These are phyloP conservation scores for Phytophthora sojae DNA, from an alignment of 352 stramenopile species.

Conservation along the genomic window DNA sequence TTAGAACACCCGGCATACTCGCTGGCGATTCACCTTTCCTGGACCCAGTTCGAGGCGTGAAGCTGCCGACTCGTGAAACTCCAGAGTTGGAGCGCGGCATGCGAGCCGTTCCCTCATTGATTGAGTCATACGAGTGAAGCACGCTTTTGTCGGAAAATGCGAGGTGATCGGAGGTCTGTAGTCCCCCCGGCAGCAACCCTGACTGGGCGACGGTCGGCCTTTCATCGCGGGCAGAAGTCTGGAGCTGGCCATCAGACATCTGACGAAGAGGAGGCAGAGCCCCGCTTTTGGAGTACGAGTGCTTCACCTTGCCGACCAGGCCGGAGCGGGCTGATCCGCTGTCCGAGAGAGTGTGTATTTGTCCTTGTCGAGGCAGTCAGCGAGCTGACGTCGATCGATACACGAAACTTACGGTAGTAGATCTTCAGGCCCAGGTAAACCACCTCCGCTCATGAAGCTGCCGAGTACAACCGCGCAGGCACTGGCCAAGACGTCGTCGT, in stretches of 20 bases:
- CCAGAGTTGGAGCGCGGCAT: not conserved
- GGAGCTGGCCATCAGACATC: slow-evolving; percentile 24
- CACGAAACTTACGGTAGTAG: slow-evolving; percentile 9
- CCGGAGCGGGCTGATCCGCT: slow-evolving; percentile 14
- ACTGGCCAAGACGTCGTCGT: slow-evolving; percentile 5
- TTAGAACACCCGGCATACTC: not conserved
- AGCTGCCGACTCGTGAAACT: slow-evolving; percentile 15
- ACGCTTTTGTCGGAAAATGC: not conserved
- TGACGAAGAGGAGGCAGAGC: slow-evolving; percentile 30
- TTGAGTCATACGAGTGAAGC: slow-evolving; percentile 4
- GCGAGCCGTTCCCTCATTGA: slow-evolving; percentile 1
- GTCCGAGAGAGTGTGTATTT: not conserved
- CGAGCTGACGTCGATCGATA: not conserved
- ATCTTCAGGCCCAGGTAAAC: slow-evolving; percentile 13
- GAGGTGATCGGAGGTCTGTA: slow-evolving; percentile 15
- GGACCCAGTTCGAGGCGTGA: not conserved
- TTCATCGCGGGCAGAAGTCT: slow-evolving; percentile 12
- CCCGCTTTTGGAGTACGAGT: slow-evolving; percentile 1
- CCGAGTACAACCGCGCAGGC: not conserved
- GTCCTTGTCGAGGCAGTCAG: not conserved
- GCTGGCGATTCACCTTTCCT: slow-evolving; percentile 1
- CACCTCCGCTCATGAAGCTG: slow-evolving; percentile 33
- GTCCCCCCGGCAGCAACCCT: slow-evolving; percentile 6
- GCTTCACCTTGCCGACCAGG: slow-evolving; percentile 18
- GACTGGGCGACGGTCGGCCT: not conserved